A percentile compares a stretch with the other conserved stretches of the same genome.
Evolutionary conservation across 805 yeast genomes (phyloP).

Genomic region (Starmerella apis): DNA sequence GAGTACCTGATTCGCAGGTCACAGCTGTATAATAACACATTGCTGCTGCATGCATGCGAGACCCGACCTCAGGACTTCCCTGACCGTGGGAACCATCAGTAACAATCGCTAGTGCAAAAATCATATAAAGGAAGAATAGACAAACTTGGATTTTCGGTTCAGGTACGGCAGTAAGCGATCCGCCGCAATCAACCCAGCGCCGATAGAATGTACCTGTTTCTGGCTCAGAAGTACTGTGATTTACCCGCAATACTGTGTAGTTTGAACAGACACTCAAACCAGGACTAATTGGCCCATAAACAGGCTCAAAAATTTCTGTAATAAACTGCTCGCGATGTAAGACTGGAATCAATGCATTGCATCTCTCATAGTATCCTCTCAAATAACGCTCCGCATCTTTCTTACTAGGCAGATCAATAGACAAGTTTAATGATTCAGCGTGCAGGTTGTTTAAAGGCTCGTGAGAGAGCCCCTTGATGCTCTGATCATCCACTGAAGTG

Average conservation of each 20-base stretch:
- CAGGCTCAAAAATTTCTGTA: conserved; percentile 56
- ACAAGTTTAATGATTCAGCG: conserved; percentile 5
- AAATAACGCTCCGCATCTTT: conserved; percentile 56
- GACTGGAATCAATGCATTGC: conserved; percentile 75
- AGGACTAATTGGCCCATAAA: conserved; percentile 58
- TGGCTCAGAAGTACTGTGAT: conserved; percentile 17
- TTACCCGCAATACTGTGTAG: conserved; percentile 12
- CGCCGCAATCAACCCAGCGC: conserved; percentile 18
- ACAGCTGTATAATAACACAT: conserved; percentile 39
- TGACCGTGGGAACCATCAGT: conserved; percentile 52
- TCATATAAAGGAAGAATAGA: conserved; percentile 60
- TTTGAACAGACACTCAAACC: conserved; percentile 40
- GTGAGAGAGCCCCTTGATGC: background rate
- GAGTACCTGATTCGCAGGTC: conserved; percentile 1
- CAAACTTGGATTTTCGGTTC: conserved; percentile 22
- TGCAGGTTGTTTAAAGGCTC: background rate
- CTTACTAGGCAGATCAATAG: conserved; percentile 48
- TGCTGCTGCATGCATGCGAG: conserved; percentile 52
- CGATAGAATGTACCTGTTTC: conserved; percentile 21
- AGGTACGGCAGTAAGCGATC: conserved; percentile 17
- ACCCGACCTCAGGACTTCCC: conserved; percentile 34
- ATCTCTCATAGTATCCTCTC: conserved; percentile 59
- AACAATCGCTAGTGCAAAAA: conserved; percentile 73
- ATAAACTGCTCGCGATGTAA: conserved; percentile 73
- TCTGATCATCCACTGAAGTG: background rate